Evolutionary conservation across 208 protist genomes (phyloP).

Genomic region (Acanthamoeba triangularis): DNA sequence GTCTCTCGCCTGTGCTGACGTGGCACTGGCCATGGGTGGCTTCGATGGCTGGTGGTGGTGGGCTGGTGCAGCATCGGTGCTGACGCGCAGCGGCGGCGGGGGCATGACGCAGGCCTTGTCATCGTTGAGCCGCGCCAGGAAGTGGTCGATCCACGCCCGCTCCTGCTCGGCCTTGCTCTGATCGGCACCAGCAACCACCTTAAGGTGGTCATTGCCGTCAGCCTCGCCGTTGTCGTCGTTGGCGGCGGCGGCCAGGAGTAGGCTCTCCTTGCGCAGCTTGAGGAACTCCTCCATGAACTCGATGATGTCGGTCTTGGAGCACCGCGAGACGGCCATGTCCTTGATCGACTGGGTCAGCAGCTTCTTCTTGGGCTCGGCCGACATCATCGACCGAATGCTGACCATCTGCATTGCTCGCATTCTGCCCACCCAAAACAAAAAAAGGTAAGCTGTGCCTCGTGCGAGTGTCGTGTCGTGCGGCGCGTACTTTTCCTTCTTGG

Average conservation of each 20-base stretch:
- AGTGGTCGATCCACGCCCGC: not conserved
- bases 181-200: too few relatives aligned
- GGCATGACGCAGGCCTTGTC: too few relatives aligned
- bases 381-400: not conserved
- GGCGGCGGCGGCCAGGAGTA: not conserved
- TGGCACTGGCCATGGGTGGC: too few relatives aligned
- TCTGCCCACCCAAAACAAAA: too few relatives aligned
- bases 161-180: not conserved
- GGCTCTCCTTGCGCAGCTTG: constrained; percentile 41
- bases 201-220: too few relatives aligned
- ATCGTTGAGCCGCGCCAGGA: not conserved
- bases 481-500: not conserved
- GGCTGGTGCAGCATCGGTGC: too few relatives aligned
- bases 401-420: not conserved
- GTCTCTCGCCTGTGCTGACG: too few relatives aligned
- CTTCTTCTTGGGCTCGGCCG: not conserved
- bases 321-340: not conserved
- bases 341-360: constrained; percentile 41
- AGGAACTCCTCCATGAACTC: constrained; percentile 47
- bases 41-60: too few relatives aligned
- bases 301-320: not conserved
- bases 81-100: too few relatives aligned
- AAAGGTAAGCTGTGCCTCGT: not conserved
- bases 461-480: not conserved
- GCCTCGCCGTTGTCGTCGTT: not conserved